phyloP scores from a whole-genome alignment of 1,139 yeast species.

The Hemisphaericaspora xylanilytica region DNA sequence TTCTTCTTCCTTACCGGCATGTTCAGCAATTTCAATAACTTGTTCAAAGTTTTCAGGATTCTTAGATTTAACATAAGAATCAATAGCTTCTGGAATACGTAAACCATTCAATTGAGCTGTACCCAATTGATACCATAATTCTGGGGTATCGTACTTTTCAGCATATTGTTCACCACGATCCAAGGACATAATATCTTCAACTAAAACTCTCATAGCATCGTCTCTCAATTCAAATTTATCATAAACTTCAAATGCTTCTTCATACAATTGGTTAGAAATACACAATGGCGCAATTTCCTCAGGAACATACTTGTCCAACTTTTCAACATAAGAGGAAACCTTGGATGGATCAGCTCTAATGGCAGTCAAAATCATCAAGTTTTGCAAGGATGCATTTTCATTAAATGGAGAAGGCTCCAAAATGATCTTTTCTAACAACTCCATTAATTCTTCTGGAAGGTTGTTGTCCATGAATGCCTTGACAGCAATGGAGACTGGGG shows the following conservation, averaged over 20 bases:
- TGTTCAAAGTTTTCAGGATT: slow-evolving; percentile 89
- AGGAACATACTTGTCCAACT: slow-evolving; percentile 87
- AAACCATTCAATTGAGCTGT: slow-evolving; percentile 93
- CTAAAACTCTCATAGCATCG: slow-evolving; percentile 86
- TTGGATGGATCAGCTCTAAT: slow-evolving; percentile 90
- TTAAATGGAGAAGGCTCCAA: slow-evolving; percentile 96
- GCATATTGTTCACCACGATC: slow-evolving; percentile 96
- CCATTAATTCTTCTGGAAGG: slow-evolving; percentile 88
- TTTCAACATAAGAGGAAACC: slow-evolving; percentile 81
- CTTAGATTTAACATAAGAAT: slow-evolving; percentile 83
- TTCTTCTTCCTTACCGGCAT: slow-evolving; percentile 95
- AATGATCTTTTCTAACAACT: slow-evolving; percentile 89
- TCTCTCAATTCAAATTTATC: slow-evolving; percentile 75
- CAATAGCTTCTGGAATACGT: slow-evolving; percentile 88
- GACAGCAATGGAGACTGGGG: slow-evolving; percentile 92
- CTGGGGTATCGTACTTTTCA: slow-evolving; percentile 81
- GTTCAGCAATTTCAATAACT: slow-evolving; percentile 93
- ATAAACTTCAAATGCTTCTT: slow-evolving; percentile 94
- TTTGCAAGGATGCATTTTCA: slow-evolving; percentile 93
- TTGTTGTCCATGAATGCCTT: slow-evolving; percentile 97
- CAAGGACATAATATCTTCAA: slow-evolving; percentile 88
- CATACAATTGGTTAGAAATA: slow-evolving; percentile 81
- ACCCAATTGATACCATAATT: slow-evolving; percentile 94
- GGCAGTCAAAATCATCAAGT: slow-evolving; percentile 87
- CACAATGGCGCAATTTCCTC: slow-evolving; percentile 92